Evolutionary conservation across 2,329 filamentous ascomycete species (phyloP), one percentile per base, ranked within the genome.

Genomic region (Pseudogymnoascus sp.): DNA sequence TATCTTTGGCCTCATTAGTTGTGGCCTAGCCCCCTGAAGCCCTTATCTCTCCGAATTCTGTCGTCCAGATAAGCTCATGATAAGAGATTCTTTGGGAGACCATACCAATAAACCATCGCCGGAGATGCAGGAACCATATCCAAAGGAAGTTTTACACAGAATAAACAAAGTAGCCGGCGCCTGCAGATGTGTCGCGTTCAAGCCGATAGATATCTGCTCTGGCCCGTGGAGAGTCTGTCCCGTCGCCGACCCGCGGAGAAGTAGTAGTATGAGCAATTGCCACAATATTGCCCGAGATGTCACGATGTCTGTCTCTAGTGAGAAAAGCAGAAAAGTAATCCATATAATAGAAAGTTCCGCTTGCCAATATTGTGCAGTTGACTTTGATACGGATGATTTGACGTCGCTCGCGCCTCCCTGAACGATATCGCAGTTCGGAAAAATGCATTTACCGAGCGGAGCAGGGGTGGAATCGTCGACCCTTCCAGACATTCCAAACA

Each of bases 371-470:
- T 34, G 51, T 34, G 28, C 23, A 19, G 8, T 57, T 36, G 16
- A 21, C 28, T 57, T 34, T 36, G 16, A 57, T 57, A 34, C 25
- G n/a, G 25, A 57, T 57, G 51, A 36, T 57, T 57, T 57, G 51
- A 57, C n/a, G 28, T 34, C 16, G 51, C 28, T 57, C 6, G 28
- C 6, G 28, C 14, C n/a, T 34, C 28, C 5, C 21, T 19, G 28
- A 36, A 57, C 10, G 28, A 57, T 21, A 57, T 57, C 51, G 14
- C 51, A 31, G 51, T 36, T 57, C 51, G 51, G 51, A 57, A 14
- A 57, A 57, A 57, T 57, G 51, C 51, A 57, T 57, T 57, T 57
- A 57, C 51, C 51, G 51, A 57, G 51, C 51, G 51, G 51, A 21
- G 28, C 51, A 57, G 51, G 51, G 51, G 51, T 57, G 25, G 51